A percentile compares a stretch with the other conserved stretches of the same genome.
Evolutionary conservation across 306 rosid species (phyloP).

Genomic region (Begonia peltatifolia): DNA sequence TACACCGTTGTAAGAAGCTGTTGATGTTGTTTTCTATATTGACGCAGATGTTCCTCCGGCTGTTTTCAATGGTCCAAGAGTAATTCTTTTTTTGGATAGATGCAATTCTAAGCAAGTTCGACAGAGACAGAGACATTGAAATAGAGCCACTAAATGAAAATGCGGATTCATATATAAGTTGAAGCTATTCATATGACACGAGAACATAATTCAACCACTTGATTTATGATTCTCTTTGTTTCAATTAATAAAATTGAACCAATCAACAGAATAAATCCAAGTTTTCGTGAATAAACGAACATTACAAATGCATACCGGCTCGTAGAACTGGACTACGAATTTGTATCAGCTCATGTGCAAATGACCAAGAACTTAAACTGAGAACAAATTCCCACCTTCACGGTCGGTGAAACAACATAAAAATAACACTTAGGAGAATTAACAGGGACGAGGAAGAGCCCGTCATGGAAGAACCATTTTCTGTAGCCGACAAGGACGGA

Average conservation of each 20-base stretch:
- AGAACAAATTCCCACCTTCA: conserved; percentile 7
- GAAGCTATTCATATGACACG: too few species aligned
- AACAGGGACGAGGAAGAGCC: conserved; percentile 23
- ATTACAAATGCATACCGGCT: background rate
- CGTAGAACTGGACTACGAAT: background rate
- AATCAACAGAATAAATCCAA: background rate
- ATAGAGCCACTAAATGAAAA: too few species aligned
- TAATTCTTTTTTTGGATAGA: too few species aligned
- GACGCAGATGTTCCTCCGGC: conserved; percentile 51
- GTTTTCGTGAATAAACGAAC: background rate
- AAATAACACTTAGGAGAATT: conserved; percentile 24
- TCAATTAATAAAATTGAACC: too few species aligned
- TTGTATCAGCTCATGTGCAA: background rate
- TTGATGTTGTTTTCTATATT: too few species aligned
- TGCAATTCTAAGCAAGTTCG: too few species aligned
- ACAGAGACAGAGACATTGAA: too few species aligned
- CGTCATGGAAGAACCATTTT: conserved; percentile 17
- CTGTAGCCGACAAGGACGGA: conserved; percentile 27
- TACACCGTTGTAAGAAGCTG: too few species aligned
- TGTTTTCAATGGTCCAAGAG: conserved; percentile 38
- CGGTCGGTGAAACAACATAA: conserved; percentile 19
- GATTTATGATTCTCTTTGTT: too few species aligned
- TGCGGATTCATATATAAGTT: too few species aligned
- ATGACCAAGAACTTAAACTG: background rate
- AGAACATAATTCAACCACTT: too few species aligned